These are phyloP conservation scores for Podaxis sp. DNA, from an alignment of 768 basidiomycete genomes.

Conservation along the genomic window DNA sequence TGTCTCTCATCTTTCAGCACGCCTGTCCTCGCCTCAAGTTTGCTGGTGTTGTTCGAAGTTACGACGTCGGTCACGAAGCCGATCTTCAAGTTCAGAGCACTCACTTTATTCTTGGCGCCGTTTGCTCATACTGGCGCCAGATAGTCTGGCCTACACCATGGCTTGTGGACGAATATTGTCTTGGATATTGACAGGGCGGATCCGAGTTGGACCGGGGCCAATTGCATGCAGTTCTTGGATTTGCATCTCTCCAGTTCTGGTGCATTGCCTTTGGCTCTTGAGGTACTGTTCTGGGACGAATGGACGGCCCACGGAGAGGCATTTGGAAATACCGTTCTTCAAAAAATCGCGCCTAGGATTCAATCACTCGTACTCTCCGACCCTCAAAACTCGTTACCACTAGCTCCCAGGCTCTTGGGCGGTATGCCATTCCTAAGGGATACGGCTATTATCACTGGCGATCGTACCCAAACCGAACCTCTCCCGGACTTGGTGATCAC, in stretches of 20 bases:
- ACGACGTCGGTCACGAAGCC: neutral
- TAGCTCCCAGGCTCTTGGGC: neutral
- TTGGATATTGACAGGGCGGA: neutral
- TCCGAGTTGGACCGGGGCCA: too few species aligned
- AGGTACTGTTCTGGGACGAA: neutral
- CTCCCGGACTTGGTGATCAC: neutral
- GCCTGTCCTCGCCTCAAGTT: neutral
- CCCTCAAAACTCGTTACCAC: neutral
- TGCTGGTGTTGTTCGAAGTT: neutral
- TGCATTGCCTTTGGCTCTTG: neutral
- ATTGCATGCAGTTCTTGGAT: neutral
- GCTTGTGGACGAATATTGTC: neutral
- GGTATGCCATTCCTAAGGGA: neutral
- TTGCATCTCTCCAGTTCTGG: neutral
- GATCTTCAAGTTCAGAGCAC: neutral
- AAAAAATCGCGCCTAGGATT: neutral
- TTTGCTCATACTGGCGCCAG: neutral
- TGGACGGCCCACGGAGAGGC: neutral
- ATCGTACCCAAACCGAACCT: neutral
- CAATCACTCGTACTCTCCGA: neutral
- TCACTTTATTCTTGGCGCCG: neutral
- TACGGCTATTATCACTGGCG: neutral
- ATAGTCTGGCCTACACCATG: neutral
- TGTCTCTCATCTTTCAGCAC: neutral
- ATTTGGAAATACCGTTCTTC: neutral